Base-by-base conservation (phyloP, 139 green algal genomes). In the Dunaliella primolecta region DNA sequence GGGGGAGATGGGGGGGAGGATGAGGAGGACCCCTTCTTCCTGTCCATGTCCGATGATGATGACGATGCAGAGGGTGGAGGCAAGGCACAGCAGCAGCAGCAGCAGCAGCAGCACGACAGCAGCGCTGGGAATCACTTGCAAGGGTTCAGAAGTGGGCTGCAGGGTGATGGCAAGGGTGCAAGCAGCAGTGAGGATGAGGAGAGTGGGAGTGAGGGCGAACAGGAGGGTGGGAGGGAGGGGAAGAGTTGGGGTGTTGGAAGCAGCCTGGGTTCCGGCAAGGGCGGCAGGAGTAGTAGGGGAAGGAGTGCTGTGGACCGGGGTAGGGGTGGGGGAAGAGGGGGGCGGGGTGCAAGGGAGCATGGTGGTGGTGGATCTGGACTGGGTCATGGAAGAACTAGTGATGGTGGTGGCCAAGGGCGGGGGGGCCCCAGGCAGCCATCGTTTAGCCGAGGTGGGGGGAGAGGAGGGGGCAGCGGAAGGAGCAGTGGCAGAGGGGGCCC, bases 21-120 rank as follows among this genome's bases (percentile, higher is more conserved):
- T 2, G 30, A 36, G 32, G 75, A 80, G 75, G n/a, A 80, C 30
- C 46, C 46, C 7, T 64, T 64, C 15, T 64, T 64, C 46, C 46
- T 64, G 46, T 64, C 46, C 2, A 36, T 11, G 29, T 29, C 30
- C 55, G 81, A 78, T 38, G n/a, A 34, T 56, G 57, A 85, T 34
- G 75, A 56, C 30, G 84, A 79, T 32, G 34, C 31, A 75, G 64
- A 81, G 57, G 83, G 74, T 3, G 56, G 23, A n/a, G n/a, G n/a
- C n/a, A n/a, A n/a, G n/a, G n/a, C n/a, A n/a, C n/a, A n/a, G n/a
- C n/a, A n/a, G n/a, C n/a, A n/a, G n/a, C n/a, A n/a, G n/a, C n/a
- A n/a, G n/a, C n/a, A n/a, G n/a, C n/a, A n/a, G n/a, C n/a, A n/a
- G n/a, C n/a, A n/a, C n/a, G n/a, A n/a, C n/a, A n/a, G 46, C 46